Conservation (phyloP, 1,139 yeast genomes). For the Lodderomyces oxycetoniae region DNA sequence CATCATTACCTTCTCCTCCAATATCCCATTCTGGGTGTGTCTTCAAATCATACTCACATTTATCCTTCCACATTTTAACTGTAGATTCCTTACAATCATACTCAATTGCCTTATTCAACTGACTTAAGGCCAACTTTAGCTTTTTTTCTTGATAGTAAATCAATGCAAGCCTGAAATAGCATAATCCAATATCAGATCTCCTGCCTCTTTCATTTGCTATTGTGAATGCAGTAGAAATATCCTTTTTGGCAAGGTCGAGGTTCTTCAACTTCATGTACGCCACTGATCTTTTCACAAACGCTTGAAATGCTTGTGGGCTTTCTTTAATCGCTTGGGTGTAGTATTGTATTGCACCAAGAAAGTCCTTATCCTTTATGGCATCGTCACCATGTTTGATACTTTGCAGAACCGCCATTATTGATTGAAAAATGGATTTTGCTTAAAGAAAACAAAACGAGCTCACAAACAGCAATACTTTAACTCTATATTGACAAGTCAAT, state of each 20-base stretch:
- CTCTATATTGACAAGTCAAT: too few relatives aligned
- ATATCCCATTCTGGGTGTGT: conserved; percentile 18
- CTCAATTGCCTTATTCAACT: conserved; percentile 46
- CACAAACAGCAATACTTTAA: too few relatives aligned
- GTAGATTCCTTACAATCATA: conserved; percentile 46
- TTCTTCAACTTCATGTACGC: conserved; percentile 52
- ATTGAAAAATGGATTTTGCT: too few relatives aligned
- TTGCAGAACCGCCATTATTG: conserved; percentile 42
- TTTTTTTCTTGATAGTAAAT: conserved; percentile 45
- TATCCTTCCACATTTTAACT: conserved; percentile 48
- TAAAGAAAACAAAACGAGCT: too few relatives aligned
- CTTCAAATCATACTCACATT: conserved; percentile 36
- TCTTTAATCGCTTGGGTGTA: conserved; percentile 32
- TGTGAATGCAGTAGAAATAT: conserved; percentile 51
- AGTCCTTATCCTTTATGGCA: conserved; percentile 27
- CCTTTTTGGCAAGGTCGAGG: conserved; percentile 46
- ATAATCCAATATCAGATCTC: conserved; percentile 50
- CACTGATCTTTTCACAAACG: conserved; percentile 51
- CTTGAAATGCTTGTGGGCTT: conserved; percentile 46
- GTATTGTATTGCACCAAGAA: conserved; percentile 31
- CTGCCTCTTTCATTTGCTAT: conserved; percentile 51
- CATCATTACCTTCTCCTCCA: conserved; percentile 14
- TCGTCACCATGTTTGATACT: conserved; percentile 35
- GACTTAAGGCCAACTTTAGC: conserved; percentile 42
- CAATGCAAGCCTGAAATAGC: conserved; percentile 58